Base-by-base conservation (phyloP, 1,284 basidiomycete species). In the Cryptococcus maquisensis region DNA sequence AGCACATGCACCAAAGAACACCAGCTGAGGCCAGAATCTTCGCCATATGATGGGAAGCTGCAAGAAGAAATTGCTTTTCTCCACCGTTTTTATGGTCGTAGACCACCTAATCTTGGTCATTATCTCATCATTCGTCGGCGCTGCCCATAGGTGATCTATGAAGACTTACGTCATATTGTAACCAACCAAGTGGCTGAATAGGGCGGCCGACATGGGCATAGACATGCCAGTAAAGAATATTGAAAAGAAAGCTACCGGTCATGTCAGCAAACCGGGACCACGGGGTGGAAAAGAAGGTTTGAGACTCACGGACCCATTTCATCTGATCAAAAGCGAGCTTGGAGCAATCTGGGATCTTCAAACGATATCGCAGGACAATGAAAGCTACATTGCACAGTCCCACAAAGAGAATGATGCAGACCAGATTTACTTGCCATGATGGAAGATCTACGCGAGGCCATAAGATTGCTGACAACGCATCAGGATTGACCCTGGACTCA, bases 201-300 rank as follows among this genome's bases (percentile, higher is more conserved):
- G 78, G 0, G 89, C 87, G 36, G 82, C 80, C 3, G 84, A 80
- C 39, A 91, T 81, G 59, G 88, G 87, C 50, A 88, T 82, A 50
- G 83, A 83, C 53, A 90, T 78, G 0, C 88, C 88, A 32, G 84
- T 83, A 66, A 90, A 90, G 82, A 91, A 90, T 78, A 89, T 88
- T 77, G 86, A 85, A 78, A 88, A 88, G 67, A 51, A 63, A 20
- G 66, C 67, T 67, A 50, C n/a, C 15, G 20, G n/a, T 43, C 10
- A 44, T 35, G 16, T 16, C 21, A 41, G 10, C 16, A 43, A 20
- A n/a, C n/a, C n/a, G n/a, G n/a, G n/a, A n/a, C n/a, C n/a, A 18
- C 23, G 35, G 6, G 21, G 13, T 38, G 28, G n/a, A n/a, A n/a
- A n/a, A n/a, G n/a, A n/a, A n/a, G n/a, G n/a, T n/a, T n/a, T n/a